Percentiles rank a stretch among this genome's conserved stretches.
Conservation (phyloP, 768 basidiomycete genomes). For the Hebeloma cylindrosporum region DNA sequence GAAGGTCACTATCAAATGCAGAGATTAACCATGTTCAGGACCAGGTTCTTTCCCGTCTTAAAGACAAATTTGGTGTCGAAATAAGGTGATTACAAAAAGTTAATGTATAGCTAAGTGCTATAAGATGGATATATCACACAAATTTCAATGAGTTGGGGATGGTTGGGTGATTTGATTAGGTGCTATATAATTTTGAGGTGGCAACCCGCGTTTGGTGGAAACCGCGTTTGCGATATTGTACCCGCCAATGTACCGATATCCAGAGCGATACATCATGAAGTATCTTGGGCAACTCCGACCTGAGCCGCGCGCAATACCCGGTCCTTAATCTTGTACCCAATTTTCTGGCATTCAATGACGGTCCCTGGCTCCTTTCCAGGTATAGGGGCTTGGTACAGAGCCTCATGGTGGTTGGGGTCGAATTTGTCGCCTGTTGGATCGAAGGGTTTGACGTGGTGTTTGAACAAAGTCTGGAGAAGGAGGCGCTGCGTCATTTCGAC, state of each 20-base stretch:
- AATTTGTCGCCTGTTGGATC: slow-evolving; percentile 92
- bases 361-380: slow-evolving; percentile 89
- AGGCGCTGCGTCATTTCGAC: slow-evolving; percentile 91
- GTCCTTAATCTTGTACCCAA: slow-evolving; percentile 93
- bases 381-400: slow-evolving; percentile 89
- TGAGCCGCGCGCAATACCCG: slow-evolving; percentile 92
- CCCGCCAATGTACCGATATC: slow-evolving; percentile 3
- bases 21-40: slow-evolving; percentile 84
- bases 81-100: slow-evolving; percentile 61
- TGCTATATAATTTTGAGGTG: slow-evolving; percentile 26
- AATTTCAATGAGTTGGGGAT: slow-evolving; percentile 19
- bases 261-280: slow-evolving; percentile 16
- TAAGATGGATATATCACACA: slow-evolving; percentile 13
- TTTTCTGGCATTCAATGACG: slow-evolving; percentile 88
- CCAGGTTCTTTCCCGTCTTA: slow-evolving; percentile 54
- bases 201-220: background rate
- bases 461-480: slow-evolving; percentile 85
- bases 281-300: slow-evolving; percentile 85
- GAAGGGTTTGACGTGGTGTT: slow-evolving; percentile 89
- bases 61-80: slow-evolving; percentile 74
- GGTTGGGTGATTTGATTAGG: slow-evolving; percentile 17
- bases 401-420: slow-evolving; percentile 95
- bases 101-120: slow-evolving; percentile 17
- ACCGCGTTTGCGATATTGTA: slow-evolving; percentile 2
- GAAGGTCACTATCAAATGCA: slow-evolving; percentile 82